These are phyloP conservation scores for Geotrichum candidum DNA, from an alignment of 1,139 yeast species.

Conservation along the genomic window DNA sequence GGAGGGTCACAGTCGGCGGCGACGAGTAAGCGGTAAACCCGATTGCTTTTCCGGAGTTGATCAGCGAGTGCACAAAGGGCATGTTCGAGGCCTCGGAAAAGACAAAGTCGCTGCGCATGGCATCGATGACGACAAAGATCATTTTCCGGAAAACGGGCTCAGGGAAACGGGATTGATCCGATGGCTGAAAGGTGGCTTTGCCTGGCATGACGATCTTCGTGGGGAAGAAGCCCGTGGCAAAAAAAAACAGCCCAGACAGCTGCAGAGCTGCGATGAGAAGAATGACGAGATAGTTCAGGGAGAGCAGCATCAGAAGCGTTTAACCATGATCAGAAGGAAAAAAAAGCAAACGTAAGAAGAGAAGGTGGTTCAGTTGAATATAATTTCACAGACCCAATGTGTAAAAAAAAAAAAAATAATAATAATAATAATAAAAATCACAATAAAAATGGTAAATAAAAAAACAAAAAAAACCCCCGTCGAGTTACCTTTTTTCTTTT, in stretches of 20 bases:
- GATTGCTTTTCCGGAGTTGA: conserved; percentile 64
- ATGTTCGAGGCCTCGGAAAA: conserved; percentile 58
- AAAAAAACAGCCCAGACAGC: conserved; percentile 50
- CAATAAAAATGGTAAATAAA: neutral
- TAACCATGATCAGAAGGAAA: neutral
- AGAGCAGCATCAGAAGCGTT: conserved; percentile 12
- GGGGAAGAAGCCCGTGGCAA: conserved; percentile 84
- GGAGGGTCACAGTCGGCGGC: conserved; percentile 96
- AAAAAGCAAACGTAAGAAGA: neutral
- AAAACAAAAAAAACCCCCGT: neutral
- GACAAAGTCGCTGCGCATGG: conserved; percentile 82
- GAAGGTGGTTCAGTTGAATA: neutral
- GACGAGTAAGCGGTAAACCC: conserved; percentile 89
- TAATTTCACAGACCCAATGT: neutral
- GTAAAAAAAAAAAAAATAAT: neutral
- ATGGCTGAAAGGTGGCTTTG: conserved; percentile 29
- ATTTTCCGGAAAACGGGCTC: conserved; percentile 57
- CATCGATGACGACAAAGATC: conserved; percentile 85
- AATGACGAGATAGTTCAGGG: conserved; percentile 20
- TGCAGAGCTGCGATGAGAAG: conserved; percentile 38
- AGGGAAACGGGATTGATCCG: conserved; percentile 24
- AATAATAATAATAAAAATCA: neutral
- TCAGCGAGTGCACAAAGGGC: conserved; percentile 56
- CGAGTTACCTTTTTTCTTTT: neutral
- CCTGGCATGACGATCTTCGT: conserved; percentile 71